A percentile compares a stretch with the other conserved stretches of the same genome.
Conservation (phyloP, 306 rosid genomes). For the Sechiopsis laciniata region DNA sequence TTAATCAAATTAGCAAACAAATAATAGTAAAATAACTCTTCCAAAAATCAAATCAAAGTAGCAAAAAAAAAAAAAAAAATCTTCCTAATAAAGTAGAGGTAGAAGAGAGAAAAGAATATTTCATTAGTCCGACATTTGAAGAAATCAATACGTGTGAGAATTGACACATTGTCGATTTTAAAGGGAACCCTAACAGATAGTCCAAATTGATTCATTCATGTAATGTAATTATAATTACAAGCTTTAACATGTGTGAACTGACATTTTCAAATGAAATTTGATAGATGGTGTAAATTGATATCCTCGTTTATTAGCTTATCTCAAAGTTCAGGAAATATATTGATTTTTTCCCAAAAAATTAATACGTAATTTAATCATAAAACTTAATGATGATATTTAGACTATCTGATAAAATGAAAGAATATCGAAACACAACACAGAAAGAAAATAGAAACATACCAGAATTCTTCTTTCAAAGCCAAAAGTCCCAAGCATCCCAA, state of each 20-base stretch:
- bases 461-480: slow-evolving; percentile 97
- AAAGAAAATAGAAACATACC: slow-evolving; percentile 38
- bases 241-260: no score
- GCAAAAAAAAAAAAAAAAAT: background rate
- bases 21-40: no score
- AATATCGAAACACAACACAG: background rate
- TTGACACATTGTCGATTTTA: background rate
- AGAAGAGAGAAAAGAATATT: background rate
- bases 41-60: no score
- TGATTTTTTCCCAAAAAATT: no score
- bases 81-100: background rate
- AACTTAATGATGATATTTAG: slow-evolving; percentile 9
- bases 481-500: slow-evolving; percentile 92
- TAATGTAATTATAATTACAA: no score
- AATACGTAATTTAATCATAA: background rate
- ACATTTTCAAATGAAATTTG: no score
- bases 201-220: no score
- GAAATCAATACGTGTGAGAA: background rate
- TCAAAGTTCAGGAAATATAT: no score
- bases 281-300: no score
- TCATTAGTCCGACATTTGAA: background rate
- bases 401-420: no score
- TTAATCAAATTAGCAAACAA: background rate
- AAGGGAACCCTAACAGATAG: background rate
- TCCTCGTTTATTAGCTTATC: no score